phyloP scores from a whole-genome alignment of 306 rosid species.

The Cicer judaicum region DNA sequence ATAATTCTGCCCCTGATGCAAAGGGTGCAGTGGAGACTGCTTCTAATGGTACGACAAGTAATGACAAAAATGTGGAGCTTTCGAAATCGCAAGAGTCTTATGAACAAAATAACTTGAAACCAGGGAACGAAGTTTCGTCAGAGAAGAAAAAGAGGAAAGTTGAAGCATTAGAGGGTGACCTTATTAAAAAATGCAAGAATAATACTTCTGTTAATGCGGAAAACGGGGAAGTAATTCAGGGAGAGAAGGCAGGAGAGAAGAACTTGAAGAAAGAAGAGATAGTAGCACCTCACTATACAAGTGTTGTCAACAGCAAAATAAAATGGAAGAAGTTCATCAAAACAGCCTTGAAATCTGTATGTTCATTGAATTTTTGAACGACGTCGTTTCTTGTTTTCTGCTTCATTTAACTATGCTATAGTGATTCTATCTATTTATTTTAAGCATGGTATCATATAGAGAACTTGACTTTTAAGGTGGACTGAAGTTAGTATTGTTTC shows the following conservation, averaged over 20 bases:
- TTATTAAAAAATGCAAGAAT: conserved; percentile 59
- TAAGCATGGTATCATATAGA: conserved; percentile 23
- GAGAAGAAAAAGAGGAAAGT: conserved; percentile 72
- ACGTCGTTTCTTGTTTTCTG: conserved; percentile 7
- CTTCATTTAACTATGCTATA: conserved; percentile 5
- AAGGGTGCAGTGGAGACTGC: conserved; percentile 49
- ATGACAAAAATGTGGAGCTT: conserved; percentile 44
- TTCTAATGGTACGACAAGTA: conserved; percentile 41
- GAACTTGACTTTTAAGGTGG: conserved; percentile 12
- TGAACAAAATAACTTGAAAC: conserved; percentile 41
- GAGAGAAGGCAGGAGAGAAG: conserved; percentile 48
- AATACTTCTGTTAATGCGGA: conserved; percentile 47
- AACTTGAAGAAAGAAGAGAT: conserved; percentile 44
- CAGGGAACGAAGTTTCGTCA: conserved; percentile 47
- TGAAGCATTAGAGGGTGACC: conserved; percentile 56
- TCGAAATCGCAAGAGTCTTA: conserved; percentile 50
- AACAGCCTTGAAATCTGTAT: conserved; percentile 74
- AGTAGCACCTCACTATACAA: neutral
- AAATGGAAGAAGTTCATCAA: conserved; percentile 87
- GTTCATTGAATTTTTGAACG: conserved; percentile 44
- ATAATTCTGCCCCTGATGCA: conserved; percentile 52
- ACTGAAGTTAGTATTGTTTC: conserved; percentile 24
- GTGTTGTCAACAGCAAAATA: conserved; percentile 52
- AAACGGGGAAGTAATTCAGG: conserved; percentile 79
- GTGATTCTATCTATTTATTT: conserved; percentile 20